A percentile compares a stretch with the other conserved stretches of the same genome.
Conservation (phyloP, 1,284 basidiomycete species). For the Ceratorhiza oryzae-sativae region DNA sequence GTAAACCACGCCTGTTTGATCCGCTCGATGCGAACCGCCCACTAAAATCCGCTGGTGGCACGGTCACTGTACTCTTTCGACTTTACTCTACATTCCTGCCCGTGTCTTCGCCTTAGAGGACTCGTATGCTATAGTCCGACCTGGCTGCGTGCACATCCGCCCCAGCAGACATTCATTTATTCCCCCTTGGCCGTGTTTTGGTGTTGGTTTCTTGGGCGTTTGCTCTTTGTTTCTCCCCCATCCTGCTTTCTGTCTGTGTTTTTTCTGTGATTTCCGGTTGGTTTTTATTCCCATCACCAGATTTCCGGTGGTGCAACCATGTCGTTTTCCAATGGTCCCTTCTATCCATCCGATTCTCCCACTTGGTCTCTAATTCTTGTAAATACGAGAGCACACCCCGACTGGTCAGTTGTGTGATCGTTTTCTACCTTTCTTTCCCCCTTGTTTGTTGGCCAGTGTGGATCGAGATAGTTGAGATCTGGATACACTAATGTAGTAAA, state of each 20-base stretch:
- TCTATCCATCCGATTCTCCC: background rate
- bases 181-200: slow-evolving; percentile 35
- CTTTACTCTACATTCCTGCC: slow-evolving; percentile 28
- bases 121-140: slow-evolving; percentile 31
- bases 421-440: slow-evolving; percentile 4
- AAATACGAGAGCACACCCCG: slow-evolving; percentile 34
- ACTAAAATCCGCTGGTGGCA: slow-evolving; percentile 18
- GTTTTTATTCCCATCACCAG: slow-evolving; percentile 15
- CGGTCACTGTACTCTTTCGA: slow-evolving; percentile 33
- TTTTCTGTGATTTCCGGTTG: slow-evolving; percentile 3
- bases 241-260: slow-evolving; percentile 8
- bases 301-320: slow-evolving; percentile 6
- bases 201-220: slow-evolving; percentile 19
- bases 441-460: background rate
- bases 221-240: background rate
- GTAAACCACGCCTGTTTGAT: slow-evolving; percentile 45
- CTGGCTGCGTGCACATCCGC: slow-evolving; percentile 12
- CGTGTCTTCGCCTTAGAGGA: slow-evolving; percentile 16
- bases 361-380: slow-evolving; percentile 9
- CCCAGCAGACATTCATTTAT: slow-evolving; percentile 35
- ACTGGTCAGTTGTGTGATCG: slow-evolving; percentile 37
- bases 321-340: background rate
- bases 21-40: slow-evolving; percentile 16
- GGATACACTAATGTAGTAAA: slow-evolving; percentile 28
- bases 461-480: slow-evolving; percentile 17